Evolutionary conservation across 768 basidiomycete species (phyloP).

Genomic region (Boletus coccyginus): DNA sequence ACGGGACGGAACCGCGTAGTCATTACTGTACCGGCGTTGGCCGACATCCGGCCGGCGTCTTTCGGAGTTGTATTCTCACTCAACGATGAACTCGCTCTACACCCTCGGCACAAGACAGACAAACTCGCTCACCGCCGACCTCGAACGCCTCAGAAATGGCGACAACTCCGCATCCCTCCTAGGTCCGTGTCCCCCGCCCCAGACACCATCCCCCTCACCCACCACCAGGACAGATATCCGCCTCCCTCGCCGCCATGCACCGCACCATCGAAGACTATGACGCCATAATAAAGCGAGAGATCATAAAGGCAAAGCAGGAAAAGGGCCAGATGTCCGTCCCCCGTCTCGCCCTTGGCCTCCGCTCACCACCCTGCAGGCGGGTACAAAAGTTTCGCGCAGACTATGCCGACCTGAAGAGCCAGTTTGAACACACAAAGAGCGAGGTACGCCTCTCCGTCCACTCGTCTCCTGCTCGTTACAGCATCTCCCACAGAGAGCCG

Average conservation of each 20-base stretch:
- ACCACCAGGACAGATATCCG: constrained; percentile 89
- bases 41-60: constrained; percentile 13
- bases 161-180: constrained; percentile 78
- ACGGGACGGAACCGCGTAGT: constrained; percentile 38
- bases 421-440: constrained; percentile 77
- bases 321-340: constrained; percentile 81
- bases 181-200: constrained; percentile 50
- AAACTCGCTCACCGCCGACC: constrained; percentile 80
- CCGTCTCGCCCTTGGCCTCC: background rate
- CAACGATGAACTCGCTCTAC: constrained; percentile 91
- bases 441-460: constrained; percentile 34
- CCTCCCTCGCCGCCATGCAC: constrained; percentile 93
- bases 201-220: background rate
- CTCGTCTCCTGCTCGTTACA: background rate
- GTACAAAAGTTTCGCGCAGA: constrained; percentile 90
- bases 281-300: constrained; percentile 93
- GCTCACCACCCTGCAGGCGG: constrained; percentile 52
- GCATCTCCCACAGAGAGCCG: constrained; percentile 46
- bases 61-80: constrained; percentile 2
- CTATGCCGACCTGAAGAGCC: constrained; percentile 74
- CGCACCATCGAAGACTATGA: constrained; percentile 97
- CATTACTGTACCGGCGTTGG: background rate
- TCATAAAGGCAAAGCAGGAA: constrained; percentile 94
- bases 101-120: constrained; percentile 92
- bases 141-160: constrained; percentile 78